These are phyloP conservation scores for Leccinum subrobustum DNA, from an alignment of 1,284 basidiomycete species.

Conservation along the genomic window DNA sequence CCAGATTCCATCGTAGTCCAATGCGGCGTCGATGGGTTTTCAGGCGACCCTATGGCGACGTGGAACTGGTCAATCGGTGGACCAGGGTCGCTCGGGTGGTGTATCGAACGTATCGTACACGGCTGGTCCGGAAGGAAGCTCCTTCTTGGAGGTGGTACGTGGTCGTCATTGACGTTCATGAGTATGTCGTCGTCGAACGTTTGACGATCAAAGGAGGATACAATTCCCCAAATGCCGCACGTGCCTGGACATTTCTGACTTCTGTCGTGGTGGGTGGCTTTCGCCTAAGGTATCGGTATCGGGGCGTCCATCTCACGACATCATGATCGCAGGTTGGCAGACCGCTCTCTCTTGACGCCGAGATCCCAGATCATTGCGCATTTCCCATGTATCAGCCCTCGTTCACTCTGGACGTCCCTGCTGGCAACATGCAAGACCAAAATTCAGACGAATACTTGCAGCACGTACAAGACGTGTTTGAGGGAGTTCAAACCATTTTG, in stretches of 20 bases:
- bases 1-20: conserved; percentile 85
- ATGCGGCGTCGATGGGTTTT: conserved; percentile 84
- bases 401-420: conserved; percentile 75
- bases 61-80: conserved; percentile 77
- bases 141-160: conserved; percentile 64
- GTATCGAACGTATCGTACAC: conserved; percentile 52
- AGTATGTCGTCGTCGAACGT: neutral
- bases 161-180: neutral
- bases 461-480: conserved; percentile 34
- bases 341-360: conserved; percentile 53
- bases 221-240: conserved; percentile 75
- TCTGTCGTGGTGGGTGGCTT: conserved; percentile 56
- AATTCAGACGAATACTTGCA: conserved; percentile 60
- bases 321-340: conserved; percentile 43
- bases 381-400: conserved; percentile 76
- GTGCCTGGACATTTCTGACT: conserved; percentile 83
- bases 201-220: conserved; percentile 64
- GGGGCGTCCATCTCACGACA: neutral
- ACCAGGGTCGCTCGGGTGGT: conserved; percentile 72
- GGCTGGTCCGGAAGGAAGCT: conserved; percentile 61
- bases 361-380: conserved; percentile 69
- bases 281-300: neutral
- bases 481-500: conserved; percentile 17
- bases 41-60: conserved; percentile 76
- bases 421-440: conserved; percentile 69